Evolutionary conservation across 2,329 filamentous ascomycete genomes (phyloP).

Genomic region (Mycocentrospora acerina): DNA sequence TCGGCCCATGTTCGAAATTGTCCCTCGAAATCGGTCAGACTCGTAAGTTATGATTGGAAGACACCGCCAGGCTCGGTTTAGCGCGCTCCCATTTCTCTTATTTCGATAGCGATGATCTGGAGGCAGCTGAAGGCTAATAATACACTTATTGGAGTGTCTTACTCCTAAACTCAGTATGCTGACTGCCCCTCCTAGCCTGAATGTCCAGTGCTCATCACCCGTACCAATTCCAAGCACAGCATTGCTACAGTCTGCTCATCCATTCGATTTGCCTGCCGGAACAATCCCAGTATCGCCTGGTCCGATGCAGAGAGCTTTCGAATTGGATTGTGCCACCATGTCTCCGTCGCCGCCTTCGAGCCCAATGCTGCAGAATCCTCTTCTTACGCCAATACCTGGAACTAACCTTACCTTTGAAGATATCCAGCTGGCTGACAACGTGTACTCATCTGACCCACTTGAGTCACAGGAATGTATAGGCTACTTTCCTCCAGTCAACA

Average conservation of each 20-base stretch:
- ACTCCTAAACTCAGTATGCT: too few relatives aligned
- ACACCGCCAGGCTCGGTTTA: too few relatives aligned
- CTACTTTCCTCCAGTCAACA: conserved; percentile 11
- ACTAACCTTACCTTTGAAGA: conserved; percentile 23
- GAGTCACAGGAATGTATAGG: not conserved
- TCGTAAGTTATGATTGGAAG: too few relatives aligned
- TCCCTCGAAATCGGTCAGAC: conserved; percentile 8
- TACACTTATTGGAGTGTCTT: too few relatives aligned
- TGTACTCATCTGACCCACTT: too few relatives aligned
- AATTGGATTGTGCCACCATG: conserved; percentile 13
- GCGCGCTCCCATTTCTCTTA: too few relatives aligned
- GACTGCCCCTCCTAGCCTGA: conserved; percentile 16
- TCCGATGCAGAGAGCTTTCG: conserved; percentile 25
- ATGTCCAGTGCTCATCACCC: conserved; percentile 30
- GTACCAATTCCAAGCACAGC: conserved; percentile 24
- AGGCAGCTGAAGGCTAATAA: too few relatives aligned
- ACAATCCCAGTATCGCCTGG: conserved; percentile 31
- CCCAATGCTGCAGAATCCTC: conserved; percentile 5
- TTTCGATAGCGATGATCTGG: too few relatives aligned
- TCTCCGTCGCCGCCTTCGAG: conserved; percentile 3
- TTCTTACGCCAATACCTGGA: conserved; percentile 26
- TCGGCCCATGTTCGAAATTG: conserved; percentile 27
- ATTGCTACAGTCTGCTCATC: conserved; percentile 6
- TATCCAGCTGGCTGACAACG: conserved; percentile 3
- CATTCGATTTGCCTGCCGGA: conserved; percentile 17